These are phyloP conservation scores for Sphagnum fallax DNA, from an alignment of 228 moss, liverwort and hornwort genomes.

Conservation along the genomic window DNA sequence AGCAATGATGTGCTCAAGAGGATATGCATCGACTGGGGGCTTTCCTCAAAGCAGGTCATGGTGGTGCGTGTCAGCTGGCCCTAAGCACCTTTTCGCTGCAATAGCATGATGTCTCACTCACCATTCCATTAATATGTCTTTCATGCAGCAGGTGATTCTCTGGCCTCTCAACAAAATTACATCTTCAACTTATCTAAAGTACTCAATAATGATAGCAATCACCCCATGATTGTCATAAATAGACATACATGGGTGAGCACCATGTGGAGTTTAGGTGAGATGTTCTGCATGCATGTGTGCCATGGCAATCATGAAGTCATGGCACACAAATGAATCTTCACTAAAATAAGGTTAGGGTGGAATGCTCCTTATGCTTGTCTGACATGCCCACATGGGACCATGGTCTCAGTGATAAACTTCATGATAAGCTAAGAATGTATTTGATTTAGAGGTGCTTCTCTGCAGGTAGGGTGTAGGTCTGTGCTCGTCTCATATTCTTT, in stretches of 20 bases:
- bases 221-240: no score
- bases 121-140: conserved; percentile 1
- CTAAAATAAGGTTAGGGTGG: background rate
- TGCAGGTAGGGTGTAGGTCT: no score
- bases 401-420: no score
- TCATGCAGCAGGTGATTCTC: conserved; percentile 9
- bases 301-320: background rate
- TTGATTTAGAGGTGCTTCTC: no score
- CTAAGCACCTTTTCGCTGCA: conserved; percentile 7
- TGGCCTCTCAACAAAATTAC: background rate
- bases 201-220: no score
- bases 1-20: conserved; percentile 47
- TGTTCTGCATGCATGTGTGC: background rate
- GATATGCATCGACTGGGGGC: conserved; percentile 50
- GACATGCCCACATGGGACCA: no score
- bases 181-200: no score
- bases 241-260: no score
- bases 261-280: background rate
- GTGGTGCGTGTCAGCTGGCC: conserved; percentile 47
- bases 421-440: no score
- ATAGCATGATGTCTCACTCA: conserved; percentile 1
- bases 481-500: no score
- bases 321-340: background rate
- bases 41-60: conserved; percentile 67
- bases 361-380: no score